Base-by-base conservation (phyloP, 2,329 filamentous ascomycete genomes). In the Fusarium humuli region DNA sequence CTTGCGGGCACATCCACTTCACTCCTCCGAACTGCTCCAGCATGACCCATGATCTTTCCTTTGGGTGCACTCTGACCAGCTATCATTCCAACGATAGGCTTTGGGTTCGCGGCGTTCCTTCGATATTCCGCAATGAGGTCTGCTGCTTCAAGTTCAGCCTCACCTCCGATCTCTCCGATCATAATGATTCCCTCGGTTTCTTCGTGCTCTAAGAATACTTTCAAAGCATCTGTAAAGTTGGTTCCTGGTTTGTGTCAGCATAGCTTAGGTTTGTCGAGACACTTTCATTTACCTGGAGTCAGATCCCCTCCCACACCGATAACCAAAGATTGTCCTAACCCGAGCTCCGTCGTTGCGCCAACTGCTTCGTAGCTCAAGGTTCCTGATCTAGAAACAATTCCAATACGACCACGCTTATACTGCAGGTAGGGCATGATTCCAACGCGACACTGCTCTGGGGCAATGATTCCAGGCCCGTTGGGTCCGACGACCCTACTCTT, bases 381-480 rank as follows among this genome's bases (percentile, higher is more conserved):
- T 2, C 92, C 92, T 1, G 91, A 94, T 77, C 93, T 94, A n/a
- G 91, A 91, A 5, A 93, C 87, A 57, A 95, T 92, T 4, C 92
- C 92, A 23, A 95, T 83, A 60, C 87, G 86, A 1, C 92, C 92
- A 1, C 88, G 86, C 2, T 57, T 65, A 27, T 81, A 82, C 69
- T 82, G 80, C 30, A 73, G 75, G 50, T 79, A 80, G 1, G 80
- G 81, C 81, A 82, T 82, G 42, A 82, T 82, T 3, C 81, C 81
- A 7, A 82, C 77, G 1, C 80, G 61, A 72, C 92, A 94, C 4
- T 89, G 90, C 23, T 90, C 86, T 0, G 92, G 90, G 6, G 91
- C 91, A 60, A 94, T 93, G 66, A 95, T 94, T 0, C 92, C 92
- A 0, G 92, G 92, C 22, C 91, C 92, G 76, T 94, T 95, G n/a